Conservation (phyloP, 2,329 filamentous ascomycete species). For the Exutisphaerella laricina region DNA sequence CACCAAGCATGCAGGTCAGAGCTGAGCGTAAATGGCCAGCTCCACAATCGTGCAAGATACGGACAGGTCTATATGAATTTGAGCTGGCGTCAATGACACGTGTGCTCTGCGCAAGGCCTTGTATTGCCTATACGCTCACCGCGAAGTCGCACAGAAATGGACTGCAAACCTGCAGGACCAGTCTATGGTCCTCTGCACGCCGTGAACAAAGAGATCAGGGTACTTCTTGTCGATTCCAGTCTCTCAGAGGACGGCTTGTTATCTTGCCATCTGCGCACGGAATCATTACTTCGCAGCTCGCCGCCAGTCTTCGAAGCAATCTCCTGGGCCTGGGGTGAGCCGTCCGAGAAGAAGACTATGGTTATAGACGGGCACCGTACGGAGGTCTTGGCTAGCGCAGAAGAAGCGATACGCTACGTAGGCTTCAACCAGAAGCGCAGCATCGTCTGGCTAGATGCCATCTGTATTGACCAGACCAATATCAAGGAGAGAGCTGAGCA, state of each 20-base stretch:
- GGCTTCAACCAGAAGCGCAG: constrained; percentile 7
- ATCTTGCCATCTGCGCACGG: not conserved
- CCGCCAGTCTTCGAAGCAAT: constrained; percentile 7
- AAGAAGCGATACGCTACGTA: not conserved
- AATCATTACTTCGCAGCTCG: not conserved
- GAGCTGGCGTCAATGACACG: no score
- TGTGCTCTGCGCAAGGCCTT: no score
- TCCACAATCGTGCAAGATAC: no score
- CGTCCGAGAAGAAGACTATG: not conserved
- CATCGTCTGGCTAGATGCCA: constrained; percentile 13
- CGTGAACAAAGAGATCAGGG: no score
- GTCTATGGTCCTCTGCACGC: no score
- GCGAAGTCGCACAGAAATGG: no score
- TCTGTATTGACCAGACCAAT: constrained; percentile 17
- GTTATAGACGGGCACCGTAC: not conserved
- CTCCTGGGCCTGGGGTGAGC: constrained; percentile 12
- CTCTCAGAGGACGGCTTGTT: not conserved
- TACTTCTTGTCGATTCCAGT: no score
- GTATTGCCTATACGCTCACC: no score
- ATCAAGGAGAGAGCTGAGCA: constrained; percentile 9
- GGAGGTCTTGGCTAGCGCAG: constrained; percentile 1
- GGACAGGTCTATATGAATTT: no score
- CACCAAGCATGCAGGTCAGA: no score
- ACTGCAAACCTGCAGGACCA: no score
- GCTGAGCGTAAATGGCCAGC: no score